Base-by-base conservation (phyloP, 257 asterid species). In the Verbena officinalis region DNA sequence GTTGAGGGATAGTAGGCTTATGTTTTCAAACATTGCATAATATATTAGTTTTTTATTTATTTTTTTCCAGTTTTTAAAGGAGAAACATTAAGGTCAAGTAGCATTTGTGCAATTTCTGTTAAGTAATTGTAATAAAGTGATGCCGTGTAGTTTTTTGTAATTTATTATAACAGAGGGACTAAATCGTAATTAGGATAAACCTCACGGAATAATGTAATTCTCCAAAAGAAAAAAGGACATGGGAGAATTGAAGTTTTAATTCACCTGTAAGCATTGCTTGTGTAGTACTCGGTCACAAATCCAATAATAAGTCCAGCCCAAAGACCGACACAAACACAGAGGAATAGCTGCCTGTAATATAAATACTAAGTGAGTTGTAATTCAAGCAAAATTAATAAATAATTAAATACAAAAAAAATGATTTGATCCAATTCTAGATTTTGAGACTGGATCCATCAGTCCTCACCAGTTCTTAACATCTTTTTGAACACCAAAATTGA, bases 261-360 rank as follows among this genome's bases (percentile, higher is more conserved):
- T 31, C 23, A 90, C 97, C 97, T 88, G 84, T 91, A 91, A 16
- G 98, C 96, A 73, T 91, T 91, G 83, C 98, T 91, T 65, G 98
- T 88, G 69, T 82, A 91, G 55, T 88, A 91, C 67, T 91, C 96
- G 0, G 98, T 91, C 68, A 91, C 94, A 39, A 91, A 91, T 17
- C 96, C 98, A 19, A 91, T 91, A 55, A 91, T 79, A 44, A 91
- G 96, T 75, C 98, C 98, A 72, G 98, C 95, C 98, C 98, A 91
- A 58, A 91, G 95, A 71, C 98, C 98, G 61, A 88, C 96, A 50
- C 85, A 83, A 27, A 91, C 98, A 71, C 98, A 88, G 27, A 91
- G 78, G 80, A 88, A 88, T 31, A 88, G 83, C 71, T 88, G 87
- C 98, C 98, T 91, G 90, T 34, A 49, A 45, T 36, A n/a, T 57